Base-by-base conservation (phyloP, 768 basidiomycete species). In the Suillus plorans region DNA sequence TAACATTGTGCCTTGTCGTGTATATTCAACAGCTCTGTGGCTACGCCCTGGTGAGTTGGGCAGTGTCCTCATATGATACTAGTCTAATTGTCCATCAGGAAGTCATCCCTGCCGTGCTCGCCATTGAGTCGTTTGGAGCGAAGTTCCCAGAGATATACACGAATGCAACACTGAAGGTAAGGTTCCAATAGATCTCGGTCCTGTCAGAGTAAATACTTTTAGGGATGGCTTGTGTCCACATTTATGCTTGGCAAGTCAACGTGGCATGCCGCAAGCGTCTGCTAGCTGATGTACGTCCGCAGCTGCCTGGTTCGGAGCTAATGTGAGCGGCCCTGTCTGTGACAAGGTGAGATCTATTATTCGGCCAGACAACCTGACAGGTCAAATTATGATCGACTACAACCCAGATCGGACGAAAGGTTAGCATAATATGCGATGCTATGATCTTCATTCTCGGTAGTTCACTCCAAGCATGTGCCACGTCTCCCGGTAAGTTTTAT, bases 161-260 rank as follows among this genome's bases (percentile, higher is more conserved):
- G 74, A 41, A 75, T 61, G 59, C 69, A 20, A 61, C 20, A 31
- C 70, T 77, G 57, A 73, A 76, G 66, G 74, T 74, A 44, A 61
- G 50, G 1, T 66, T 34, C 1, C 58, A 20, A 25, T 49, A n/a
- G 16, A 31, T 25, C 28, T 22, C 36, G 10, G n/a, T 18, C 45
- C 37, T 42, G 18, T 28, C 13, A 4, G 18, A 18, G 10, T 63
- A 68, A 39, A 18, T 20, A 12, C 10, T 28, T 42, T 2, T 37
- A 75, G 74, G 75, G 74, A n/a, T 76, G 74, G 74, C 71, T 75
- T 25, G 70, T 75, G 39, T 75, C 74, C 14, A 72, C 71, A 3
- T 55, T 76, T 44, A 12, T 77, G 31, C 62, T 77, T 20, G 36
- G 76, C 75, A 22, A 37, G 74, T 59, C 41, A 59, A 42, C 4